Base-by-base conservation (phyloP, 2,329 filamentous ascomycete genomes). In the Neonectria punicea region DNA sequence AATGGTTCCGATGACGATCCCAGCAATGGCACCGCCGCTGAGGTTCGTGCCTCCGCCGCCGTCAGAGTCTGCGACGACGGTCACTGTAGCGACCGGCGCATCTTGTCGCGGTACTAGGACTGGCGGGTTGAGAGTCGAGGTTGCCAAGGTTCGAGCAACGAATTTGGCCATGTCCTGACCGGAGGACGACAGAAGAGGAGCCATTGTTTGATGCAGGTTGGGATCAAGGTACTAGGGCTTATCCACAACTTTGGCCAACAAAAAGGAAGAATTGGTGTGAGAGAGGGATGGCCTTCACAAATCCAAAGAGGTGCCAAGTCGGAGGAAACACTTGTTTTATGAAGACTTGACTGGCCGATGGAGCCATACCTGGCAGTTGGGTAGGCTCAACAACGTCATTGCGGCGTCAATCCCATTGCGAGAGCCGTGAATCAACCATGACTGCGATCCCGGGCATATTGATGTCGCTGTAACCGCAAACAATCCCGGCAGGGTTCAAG, bases 1-100 rank as follows among this genome's bases (percentile, higher is more conserved):
- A 56, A 86, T 77, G 25, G 82, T 82, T 20, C 83, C 84, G 66
- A 86, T 80, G 51, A 86, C 82, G 63, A 86, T 86, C 50, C 84
- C 84, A 1, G 83, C 84, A 54, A 86, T 86, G 51, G 82, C 83
- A 50, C 84, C 84, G 53, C 82, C 83, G 46, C 76, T 80, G 13
- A 86, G 77, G 0, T 70, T 70, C 2, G 66, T 56, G 7, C 67
- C 63, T 14, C 69, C 65, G 41, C 66, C 63, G 43, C 66, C 63
- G 50, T 66, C 70, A 47, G 66, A 64, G 13, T 69, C 51, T 1
- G 70, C n/a, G 11, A 72, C 57, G 22, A 81, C 71, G 2, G 79
- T 80, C 4, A 79, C 73, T 1, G 79, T 79, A 11, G 71, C 68
- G 10, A 66, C 62, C 2, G 66, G 54, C 16, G 63, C 49, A 9